Conservation (phyloP, 2,329 filamentous ascomycete species). For the Penicillium sp. region DNA sequence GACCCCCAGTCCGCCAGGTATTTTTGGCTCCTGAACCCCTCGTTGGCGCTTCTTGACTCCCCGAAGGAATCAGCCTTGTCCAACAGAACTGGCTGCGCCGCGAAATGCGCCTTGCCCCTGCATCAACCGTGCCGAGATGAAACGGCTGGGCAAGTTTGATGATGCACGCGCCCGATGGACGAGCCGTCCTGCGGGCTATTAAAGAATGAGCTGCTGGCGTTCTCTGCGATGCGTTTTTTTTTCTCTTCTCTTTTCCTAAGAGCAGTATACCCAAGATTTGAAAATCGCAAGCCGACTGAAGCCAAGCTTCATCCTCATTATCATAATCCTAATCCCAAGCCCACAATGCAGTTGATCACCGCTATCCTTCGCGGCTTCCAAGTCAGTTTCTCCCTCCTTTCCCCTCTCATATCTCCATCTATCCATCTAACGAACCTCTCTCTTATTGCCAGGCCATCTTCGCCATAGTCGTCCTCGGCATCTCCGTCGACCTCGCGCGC, state of each 20-base stretch:
- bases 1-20: neutral
- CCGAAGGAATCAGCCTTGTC: neutral
- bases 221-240: too few relatives aligned
- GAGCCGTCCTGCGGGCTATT: neutral
- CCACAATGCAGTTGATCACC: slow-evolving; percentile 8
- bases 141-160: neutral
- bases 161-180: neutral
- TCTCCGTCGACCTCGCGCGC: slow-evolving; percentile 29
- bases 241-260: neutral
- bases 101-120: neutral
- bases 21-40: neutral
- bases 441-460: slow-evolving; percentile 20
- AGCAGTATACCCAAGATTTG: neutral
- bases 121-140: neutral
- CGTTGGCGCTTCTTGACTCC: neutral
- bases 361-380: slow-evolving; percentile 7
- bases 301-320: too few relatives aligned
- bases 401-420: neutral
- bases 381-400: neutral
- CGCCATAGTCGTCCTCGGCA: slow-evolving; percentile 28
- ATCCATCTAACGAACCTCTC: too few relatives aligned
- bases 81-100: neutral
- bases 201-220: neutral
- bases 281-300: neutral
- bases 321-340: neutral